Evolutionary conservation across 2,329 filamentous ascomycete genomes (phyloP), one percentile per base, ranked within the genome.

Genomic region (Colletotrichum falcatum): DNA sequence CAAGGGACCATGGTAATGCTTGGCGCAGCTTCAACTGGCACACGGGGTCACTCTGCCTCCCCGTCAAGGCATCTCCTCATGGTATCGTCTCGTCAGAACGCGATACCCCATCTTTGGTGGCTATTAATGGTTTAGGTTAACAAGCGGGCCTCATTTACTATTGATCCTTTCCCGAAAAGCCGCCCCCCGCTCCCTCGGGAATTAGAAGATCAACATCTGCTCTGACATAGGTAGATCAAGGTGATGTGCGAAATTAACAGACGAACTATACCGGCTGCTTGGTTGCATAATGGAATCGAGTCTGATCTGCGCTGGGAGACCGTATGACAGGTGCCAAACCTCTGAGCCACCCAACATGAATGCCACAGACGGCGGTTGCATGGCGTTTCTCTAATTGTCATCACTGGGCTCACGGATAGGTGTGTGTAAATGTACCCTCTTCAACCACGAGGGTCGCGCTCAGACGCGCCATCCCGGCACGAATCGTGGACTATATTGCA

Each of bases 301-400:
- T 54, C 28, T 46, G 67, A 67, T 67, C 44, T 33, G n/a, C 58
- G 64, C 67, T 62, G 42, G 64, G 58, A 67, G 59, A 51, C 28
- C 56, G 39, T 67, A 58, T 26, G 42, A 70, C 67, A 67, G 53
- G 48, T 30, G n/a, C 35, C 54, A 67, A 67, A 39, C 37, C 35
- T 37, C 64, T 39, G 48, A 59, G 64, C 64, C 67, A 62, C 30
- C 30, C 58, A 37, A 23, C 30, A 23, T 4, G 4, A 14, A 37
- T 26, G 14, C 23, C 16, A 11, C 16, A n/a, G 39, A 46, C 14
- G 18, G n/a, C 14, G 8, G 2, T n/a, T 30, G 30, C n/a, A n/a
- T 46, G 9, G 3, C 37, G 35, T 48, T 14, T 7, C 14, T 14
- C 18, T 5, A 37, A 39, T 49, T 12, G 30, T 14, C 42, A 5